Evolutionary conservation across 31 red algal genomes (phyloP).

Genomic region (Endocladia muricata): DNA sequence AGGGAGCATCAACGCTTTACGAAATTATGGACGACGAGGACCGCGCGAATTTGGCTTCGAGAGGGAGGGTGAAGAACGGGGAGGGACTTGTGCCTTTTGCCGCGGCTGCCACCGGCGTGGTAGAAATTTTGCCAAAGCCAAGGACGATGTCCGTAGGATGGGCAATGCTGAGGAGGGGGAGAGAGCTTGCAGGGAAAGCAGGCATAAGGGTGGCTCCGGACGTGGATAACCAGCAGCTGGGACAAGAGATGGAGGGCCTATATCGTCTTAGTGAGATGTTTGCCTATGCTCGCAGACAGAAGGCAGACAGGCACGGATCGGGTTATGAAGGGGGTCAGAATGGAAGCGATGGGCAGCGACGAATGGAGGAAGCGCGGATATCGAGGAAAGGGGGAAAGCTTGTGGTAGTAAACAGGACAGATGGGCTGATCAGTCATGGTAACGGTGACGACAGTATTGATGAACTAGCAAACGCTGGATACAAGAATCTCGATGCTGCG

Average conservation of each 20-base stretch:
- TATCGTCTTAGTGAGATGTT: not conserved
- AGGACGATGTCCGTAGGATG: not conserved
- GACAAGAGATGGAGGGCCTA: not conserved
- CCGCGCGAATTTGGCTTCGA: not conserved
- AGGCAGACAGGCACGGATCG: not conserved
- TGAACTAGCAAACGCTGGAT: not conserved
- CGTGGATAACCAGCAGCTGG: not conserved
- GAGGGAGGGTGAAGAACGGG: not conserved
- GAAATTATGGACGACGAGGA: slow-evolving; percentile 3
- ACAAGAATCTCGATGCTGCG: not conserved
- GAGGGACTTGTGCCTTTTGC: not conserved
- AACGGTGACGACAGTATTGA: not conserved
- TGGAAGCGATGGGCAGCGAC: not conserved
- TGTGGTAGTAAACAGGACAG: not conserved
- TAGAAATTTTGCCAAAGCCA: not conserved
- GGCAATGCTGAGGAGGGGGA: not conserved
- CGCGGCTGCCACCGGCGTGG: not conserved
- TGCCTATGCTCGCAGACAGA: not conserved
- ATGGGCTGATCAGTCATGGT: too few species aligned
- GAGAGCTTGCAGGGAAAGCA: too few species aligned
- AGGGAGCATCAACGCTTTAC: not conserved
- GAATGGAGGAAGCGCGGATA: not conserved
- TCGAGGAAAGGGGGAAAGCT: not conserved
- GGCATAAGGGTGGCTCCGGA: not conserved
- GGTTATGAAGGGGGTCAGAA: not conserved